These are phyloP conservation scores for Sapria himalayana DNA, from an alignment of 345 rosid genomes.

Conservation along the genomic window DNA sequence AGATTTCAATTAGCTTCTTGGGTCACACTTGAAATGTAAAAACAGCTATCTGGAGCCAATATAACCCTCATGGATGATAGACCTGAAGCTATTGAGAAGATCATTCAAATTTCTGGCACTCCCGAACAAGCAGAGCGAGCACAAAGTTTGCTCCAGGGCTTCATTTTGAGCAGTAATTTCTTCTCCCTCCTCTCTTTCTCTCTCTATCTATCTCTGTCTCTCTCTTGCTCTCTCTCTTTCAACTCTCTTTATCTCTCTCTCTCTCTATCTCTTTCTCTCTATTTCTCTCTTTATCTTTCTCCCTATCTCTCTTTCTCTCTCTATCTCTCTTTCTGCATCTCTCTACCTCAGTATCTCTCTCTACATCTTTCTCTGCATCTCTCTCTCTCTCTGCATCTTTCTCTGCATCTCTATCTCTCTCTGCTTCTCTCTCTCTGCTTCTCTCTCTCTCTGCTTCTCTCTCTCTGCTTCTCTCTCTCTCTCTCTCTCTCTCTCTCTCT, in stretches of 20 bases:
- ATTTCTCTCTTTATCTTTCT: too few relatives aligned
- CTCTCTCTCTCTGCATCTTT: background rate
- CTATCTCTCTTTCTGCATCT: background rate
- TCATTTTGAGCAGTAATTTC: slow-evolving; percentile 90
- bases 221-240: background rate
- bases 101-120: slow-evolving; percentile 77
- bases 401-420: slow-evolving; percentile 10
- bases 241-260: background rate
- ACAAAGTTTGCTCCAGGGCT: slow-evolving; percentile 94
- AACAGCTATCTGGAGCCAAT: slow-evolving; percentile 84
- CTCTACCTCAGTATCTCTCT: background rate
- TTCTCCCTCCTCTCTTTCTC: too few relatives aligned
- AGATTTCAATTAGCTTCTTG: too few relatives aligned
- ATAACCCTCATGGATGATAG: slow-evolving; percentile 58
- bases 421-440: background rate
- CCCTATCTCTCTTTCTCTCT: too few relatives aligned
- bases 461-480: background rate
- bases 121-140: slow-evolving; percentile 95
- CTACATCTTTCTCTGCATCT: background rate
- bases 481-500: background rate
- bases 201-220: background rate
- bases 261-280: background rate
- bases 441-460: too few relatives aligned
- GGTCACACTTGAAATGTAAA: too few relatives aligned
- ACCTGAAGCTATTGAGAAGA: slow-evolving; percentile 44